A percentile compares a stretch with the other conserved stretches of the same genome.
phyloP scores from a whole-genome alignment of 139 green algal species.

The Trebouxia sp. region DNA sequence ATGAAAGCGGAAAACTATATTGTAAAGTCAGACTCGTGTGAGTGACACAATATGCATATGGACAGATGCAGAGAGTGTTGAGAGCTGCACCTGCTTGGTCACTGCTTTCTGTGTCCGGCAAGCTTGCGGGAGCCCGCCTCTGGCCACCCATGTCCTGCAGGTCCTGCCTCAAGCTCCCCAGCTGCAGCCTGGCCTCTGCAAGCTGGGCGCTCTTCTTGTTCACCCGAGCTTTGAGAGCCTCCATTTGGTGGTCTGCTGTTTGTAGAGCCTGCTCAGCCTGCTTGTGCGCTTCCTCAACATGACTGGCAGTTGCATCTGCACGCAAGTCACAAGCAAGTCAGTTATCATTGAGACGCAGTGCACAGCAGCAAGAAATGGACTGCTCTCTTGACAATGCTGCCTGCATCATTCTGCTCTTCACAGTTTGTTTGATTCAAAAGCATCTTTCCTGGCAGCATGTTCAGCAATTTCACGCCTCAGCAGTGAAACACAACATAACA shows the following conservation, averaged over 20 bases:
- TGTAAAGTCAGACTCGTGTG: no score
- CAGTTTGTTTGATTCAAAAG: no score
- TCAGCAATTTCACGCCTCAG: no score
- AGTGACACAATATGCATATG: no score
- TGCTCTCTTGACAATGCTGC: no score
- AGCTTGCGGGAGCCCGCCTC: neutral
- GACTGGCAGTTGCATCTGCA: neutral
- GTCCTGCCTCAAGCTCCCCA: slow-evolving; percentile 27
- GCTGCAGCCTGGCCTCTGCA: neutral
- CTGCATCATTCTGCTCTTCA: no score
- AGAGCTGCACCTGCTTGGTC: neutral
- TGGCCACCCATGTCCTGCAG: neutral
- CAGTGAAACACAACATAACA: no score
- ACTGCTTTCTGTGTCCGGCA: slow-evolving; percentile 21
- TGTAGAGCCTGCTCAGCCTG: neutral
- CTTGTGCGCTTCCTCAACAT: neutral
- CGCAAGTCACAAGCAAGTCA: neutral
- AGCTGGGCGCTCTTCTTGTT: slow-evolving; percentile 8
- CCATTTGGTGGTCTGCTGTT: slow-evolving; percentile 25
- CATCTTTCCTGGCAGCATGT: no score
- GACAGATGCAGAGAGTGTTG: no score
- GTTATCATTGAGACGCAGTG: no score
- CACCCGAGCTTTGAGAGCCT: neutral
- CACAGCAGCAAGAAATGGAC: no score
- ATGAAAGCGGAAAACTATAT: no score